These are phyloP conservation scores for Coemansia sp. DNA, from an alignment of 192 early-diverging fungal species.

Conservation along the genomic window DNA sequence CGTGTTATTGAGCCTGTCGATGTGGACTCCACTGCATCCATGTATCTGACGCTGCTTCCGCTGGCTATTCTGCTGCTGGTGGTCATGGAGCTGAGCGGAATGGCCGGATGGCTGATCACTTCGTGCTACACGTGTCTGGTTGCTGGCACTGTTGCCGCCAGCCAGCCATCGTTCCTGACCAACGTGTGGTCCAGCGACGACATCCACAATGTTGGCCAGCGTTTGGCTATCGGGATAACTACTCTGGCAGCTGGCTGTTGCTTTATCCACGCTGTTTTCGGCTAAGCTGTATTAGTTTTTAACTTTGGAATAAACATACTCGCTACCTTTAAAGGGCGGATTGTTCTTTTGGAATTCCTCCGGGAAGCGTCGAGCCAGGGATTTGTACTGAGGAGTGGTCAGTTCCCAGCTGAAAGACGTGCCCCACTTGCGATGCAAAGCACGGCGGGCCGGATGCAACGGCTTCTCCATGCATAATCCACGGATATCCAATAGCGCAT, in stretches of 20 bases:
- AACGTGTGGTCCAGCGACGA: constrained; percentile 6
- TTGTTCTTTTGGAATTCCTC: constrained; percentile 37
- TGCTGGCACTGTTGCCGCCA: constrained; percentile 22
- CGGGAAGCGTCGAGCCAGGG: constrained; percentile 45
- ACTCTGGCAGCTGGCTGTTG: constrained; percentile 19
- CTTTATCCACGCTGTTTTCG: constrained; percentile 18
- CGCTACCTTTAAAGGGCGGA: constrained; percentile 42
- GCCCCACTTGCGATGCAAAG: constrained; percentile 61
- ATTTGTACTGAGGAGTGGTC: constrained; percentile 38
- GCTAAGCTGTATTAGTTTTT: constrained; percentile 13
- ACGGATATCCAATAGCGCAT: constrained; percentile 50
- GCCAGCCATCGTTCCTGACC: constrained; percentile 23
- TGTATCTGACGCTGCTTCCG: constrained; percentile 28
- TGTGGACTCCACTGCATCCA: constrained; percentile 13
- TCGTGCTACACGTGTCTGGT: constrained; percentile 36
- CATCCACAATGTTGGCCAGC: constrained; percentile 20
- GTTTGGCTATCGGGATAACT: constrained; percentile 18
- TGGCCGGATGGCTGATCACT: constrained; percentile 31
- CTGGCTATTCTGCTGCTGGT: constrained; percentile 25
- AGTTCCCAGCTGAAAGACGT: constrained; percentile 54
- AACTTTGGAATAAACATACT: constrained; percentile 27
- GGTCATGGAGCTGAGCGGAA: constrained; percentile 43
- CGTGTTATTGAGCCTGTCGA: constrained; percentile 1
- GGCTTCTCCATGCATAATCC: constrained; percentile 53
- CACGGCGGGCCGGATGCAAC: constrained; percentile 26